Base-by-base conservation (phyloP, 495 filamentous ascomycete species). In the Paragyromitra xinjiangensis region DNA sequence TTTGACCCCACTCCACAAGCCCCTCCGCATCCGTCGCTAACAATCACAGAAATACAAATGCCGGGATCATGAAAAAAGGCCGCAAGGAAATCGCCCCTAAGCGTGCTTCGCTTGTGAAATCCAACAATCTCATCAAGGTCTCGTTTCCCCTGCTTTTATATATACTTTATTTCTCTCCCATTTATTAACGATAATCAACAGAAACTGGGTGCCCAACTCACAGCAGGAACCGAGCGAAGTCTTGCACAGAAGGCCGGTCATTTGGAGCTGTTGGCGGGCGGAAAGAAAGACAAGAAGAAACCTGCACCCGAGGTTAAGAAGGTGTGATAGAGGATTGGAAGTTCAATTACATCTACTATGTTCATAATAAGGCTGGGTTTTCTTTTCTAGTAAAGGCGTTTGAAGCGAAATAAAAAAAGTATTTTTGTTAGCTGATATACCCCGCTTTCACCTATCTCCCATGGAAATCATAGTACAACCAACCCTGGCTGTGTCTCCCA, bases 211-310 rank as follows among this genome's bases (percentile, higher is more conserved):
- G 86, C 90, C 0, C 91, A 91, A 0, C 84, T 94, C 24, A 87
- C 86, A 3, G 85, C 85, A 0, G 87, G 87, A 83, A 93, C 91
- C 71, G 92, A 94, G 80, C 86, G 88, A 71, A 87, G 83, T 78
- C 85, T 94, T 26, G 92, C 89, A 5, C 84, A 88, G 59, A 90
- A 89, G 81, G 92, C 91, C 51, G 92, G 92, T 5, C 92, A 94
- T 87, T 78, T 93, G 76, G 92, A 94, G 83, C 50, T 93, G 83
- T 81, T 93, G 73, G 84, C 86, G 72, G 81, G 81, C 3, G 81
- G 81, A 2, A 83, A 83, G 61, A 81, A 69, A 53, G 81, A 83
- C 37, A 79, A 62, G 50, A 82, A 78, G 53, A 73, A 80, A 16
- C 40, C 64, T 29, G 19, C 24, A 7, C 12, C 74, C n/a, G 74